phyloP scores from a whole-genome alignment of 2,329 filamentous ascomycete genomes.

The Thelonectria discophora region DNA sequence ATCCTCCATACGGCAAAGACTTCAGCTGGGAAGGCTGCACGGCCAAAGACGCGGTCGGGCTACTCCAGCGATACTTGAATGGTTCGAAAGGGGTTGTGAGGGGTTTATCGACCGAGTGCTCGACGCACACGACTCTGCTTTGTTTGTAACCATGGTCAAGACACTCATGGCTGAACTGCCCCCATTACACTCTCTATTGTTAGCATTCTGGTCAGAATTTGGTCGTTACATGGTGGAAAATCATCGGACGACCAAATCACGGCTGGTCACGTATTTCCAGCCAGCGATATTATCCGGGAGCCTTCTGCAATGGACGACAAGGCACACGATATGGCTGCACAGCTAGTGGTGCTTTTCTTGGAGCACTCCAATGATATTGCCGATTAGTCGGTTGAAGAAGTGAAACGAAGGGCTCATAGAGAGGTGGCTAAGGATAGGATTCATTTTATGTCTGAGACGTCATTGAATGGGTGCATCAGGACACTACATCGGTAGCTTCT shows the following conservation, averaged over 20 bases:
- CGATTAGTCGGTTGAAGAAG: no score
- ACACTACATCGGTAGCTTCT: no score
- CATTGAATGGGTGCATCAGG: no score
- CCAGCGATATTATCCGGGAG: not conserved
- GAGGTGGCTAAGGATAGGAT: no score
- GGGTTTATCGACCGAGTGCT: not conserved
- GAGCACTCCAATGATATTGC: not conserved
- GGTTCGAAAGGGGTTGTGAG: not conserved
- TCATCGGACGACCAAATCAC: not conserved
- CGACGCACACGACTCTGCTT: not conserved
- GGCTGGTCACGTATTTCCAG: not conserved
- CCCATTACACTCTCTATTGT: not conserved
- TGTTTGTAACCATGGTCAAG: not conserved
- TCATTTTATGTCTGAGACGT: no score
- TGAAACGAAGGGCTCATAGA: no score
- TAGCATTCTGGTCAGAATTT: not conserved
- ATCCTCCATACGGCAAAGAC: not conserved
- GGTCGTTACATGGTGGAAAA: not conserved
- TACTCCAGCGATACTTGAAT: slow-evolving; percentile 17
- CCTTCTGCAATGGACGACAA: not conserved
- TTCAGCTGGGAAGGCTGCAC: not conserved
- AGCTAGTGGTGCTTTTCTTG: not conserved
- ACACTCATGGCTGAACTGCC: not conserved
- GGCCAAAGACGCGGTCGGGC: slow-evolving; percentile 4
- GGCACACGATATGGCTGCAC: not conserved